These are phyloP conservation scores for Alternaria solani DNA, from an alignment of 2,329 filamentous ascomycete species.

Conservation along the genomic window DNA sequence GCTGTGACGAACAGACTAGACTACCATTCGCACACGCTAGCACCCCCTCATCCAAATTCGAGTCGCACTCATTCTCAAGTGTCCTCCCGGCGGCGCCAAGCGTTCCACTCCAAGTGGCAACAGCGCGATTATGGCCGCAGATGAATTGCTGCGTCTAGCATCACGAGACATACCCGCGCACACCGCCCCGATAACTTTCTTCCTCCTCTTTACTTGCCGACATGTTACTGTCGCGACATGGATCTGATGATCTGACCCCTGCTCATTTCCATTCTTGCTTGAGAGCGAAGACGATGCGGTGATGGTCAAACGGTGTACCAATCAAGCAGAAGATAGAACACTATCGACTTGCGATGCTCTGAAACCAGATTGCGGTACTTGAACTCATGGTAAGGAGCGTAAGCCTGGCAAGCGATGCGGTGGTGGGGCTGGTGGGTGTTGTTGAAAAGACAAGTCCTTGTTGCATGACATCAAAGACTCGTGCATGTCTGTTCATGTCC, in stretches of 20 bases:
- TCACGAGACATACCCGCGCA: slow-evolving; percentile 14
- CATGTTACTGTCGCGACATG: slow-evolving; percentile 14
- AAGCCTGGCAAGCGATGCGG: slow-evolving; percentile 15
- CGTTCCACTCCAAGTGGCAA: slow-evolving; percentile 10
- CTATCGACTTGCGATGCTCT: not conserved
- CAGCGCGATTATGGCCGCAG: slow-evolving; percentile 19
- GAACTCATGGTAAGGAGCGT: slow-evolving; percentile 1
- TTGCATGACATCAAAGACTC: slow-evolving; percentile 8
- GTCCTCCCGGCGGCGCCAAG: slow-evolving; percentile 4
- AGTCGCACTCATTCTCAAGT: not conserved
- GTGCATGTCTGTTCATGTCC: slow-evolving; percentile 38
- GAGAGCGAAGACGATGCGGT: slow-evolving; percentile 6
- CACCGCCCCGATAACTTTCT: slow-evolving; percentile 24
- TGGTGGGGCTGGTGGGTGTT: slow-evolving; percentile 15
- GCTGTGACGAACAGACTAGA: slow-evolving; percentile 5
- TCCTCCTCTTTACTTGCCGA: slow-evolving; percentile 18
- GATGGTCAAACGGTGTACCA: not conserved
- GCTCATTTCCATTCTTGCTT: not conserved
- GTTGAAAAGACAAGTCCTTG: slow-evolving; percentile 11
- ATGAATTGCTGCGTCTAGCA: slow-evolving; percentile 23
- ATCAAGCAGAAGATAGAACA: slow-evolving; percentile 1
- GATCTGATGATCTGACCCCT: not conserved
- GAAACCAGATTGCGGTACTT: not conserved
- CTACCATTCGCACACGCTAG: slow-evolving; percentile 5
- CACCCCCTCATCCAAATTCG: not conserved